These are phyloP conservation scores for Coemansia sp. DNA, from an alignment of 192 early-diverging fungal species.

Conservation along the genomic window DNA sequence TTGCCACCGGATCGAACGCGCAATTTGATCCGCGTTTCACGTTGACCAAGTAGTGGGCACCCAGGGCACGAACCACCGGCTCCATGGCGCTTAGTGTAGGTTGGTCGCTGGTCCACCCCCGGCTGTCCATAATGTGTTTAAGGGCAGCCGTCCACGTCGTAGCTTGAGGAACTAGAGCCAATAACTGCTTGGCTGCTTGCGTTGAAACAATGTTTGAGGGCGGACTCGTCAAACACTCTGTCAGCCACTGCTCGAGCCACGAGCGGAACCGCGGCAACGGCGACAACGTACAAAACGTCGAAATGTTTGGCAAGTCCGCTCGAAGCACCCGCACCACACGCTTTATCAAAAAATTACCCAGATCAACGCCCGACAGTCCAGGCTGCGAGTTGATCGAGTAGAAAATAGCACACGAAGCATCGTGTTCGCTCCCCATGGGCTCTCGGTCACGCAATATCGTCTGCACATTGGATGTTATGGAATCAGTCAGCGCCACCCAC, in stretches of 20 bases:
- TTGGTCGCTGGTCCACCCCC: constrained; percentile 46
- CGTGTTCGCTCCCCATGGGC: constrained; percentile 36
- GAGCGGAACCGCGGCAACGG: constrained; percentile 85
- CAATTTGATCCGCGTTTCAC: constrained; percentile 43
- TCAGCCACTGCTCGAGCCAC: constrained; percentile 67
- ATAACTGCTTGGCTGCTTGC: constrained; percentile 9
- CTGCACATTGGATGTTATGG: constrained; percentile 69
- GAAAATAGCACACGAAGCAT: constrained; percentile 75
- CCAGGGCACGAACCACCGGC: constrained; percentile 36
- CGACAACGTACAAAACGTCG: constrained; percentile 84
- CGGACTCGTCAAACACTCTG: constrained; percentile 24
- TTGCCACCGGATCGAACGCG: constrained; percentile 89
- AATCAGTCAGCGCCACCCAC: constrained; percentile 73
- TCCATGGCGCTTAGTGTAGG: constrained; percentile 39
- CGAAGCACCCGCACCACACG: constrained; percentile 82
- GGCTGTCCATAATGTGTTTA: constrained; percentile 37
- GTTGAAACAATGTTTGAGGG: constrained; percentile 15
- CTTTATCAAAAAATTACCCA: constrained; percentile 90
- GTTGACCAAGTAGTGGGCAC: constrained; percentile 46
- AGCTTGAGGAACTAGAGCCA: constrained; percentile 20
- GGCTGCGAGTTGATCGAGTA: constrained; percentile 92
- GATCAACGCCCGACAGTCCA: constrained; percentile 83
- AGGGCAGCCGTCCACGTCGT: constrained; percentile 45
- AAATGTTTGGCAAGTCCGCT: constrained; percentile 64
- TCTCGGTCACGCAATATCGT: constrained; percentile 59